Evolutionary conservation across 1,139 yeast genomes (phyloP).

Genomic region (Blastobotrys petasosporus): DNA sequence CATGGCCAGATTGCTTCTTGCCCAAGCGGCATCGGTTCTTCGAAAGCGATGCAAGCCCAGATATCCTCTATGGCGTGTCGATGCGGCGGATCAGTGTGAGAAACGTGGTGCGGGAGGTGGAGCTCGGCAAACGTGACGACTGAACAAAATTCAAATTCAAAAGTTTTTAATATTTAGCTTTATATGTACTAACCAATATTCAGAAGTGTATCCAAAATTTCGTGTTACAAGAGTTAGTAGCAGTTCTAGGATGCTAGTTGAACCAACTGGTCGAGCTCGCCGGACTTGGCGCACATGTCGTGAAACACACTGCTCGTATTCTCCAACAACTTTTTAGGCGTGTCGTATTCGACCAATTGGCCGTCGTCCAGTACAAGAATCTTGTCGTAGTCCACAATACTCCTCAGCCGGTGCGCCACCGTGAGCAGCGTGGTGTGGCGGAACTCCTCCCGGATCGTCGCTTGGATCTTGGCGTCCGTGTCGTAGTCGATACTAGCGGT

Average conservation of each 20-base stretch:
- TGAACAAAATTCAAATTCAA: too few relatives aligned
- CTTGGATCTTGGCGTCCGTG: conserved; percentile 65
- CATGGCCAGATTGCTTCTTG: conserved; percentile 9
- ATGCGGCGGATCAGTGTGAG: conserved; percentile 3
- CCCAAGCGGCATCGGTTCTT: conserved; percentile 1
- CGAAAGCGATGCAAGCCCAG: conserved; percentile 3
- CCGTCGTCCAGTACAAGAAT: conserved; percentile 65
- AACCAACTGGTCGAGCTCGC: conserved; percentile 74
- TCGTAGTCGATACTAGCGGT: conserved; percentile 78
- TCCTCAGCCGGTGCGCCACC: conserved; percentile 72
- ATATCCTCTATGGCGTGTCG: conserved; percentile 7
- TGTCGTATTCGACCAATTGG: conserved; percentile 50
- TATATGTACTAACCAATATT: too few relatives aligned
- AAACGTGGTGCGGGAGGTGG: neutral
- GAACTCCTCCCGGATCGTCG: conserved; percentile 57
- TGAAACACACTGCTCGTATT: conserved; percentile 21
- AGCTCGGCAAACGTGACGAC: neutral
- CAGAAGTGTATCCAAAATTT: too few relatives aligned
- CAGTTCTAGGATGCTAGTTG: conserved; percentile 45
- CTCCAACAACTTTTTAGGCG: conserved; percentile 38
- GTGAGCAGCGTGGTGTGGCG: conserved; percentile 62
- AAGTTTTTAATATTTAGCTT: too few relatives aligned
- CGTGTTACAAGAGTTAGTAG: too few relatives aligned
- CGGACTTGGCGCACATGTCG: conserved; percentile 65
- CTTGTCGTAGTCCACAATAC: conserved; percentile 59